phyloP scores from a whole-genome alignment of 805 yeast species.

The Pichia nakasei region DNA sequence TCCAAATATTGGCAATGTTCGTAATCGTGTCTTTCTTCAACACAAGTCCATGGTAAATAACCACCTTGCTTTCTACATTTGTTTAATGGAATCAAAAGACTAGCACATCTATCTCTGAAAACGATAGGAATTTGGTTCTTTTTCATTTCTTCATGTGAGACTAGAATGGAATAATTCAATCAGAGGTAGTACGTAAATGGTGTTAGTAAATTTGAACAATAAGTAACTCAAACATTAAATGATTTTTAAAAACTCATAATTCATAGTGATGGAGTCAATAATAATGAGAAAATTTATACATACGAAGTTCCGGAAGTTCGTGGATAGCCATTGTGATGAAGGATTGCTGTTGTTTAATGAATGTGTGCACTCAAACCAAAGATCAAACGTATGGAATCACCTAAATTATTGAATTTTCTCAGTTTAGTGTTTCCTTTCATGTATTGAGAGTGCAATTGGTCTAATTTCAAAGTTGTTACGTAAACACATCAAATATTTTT shows the following conservation, averaged over 20 bases:
- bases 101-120: conserved; percentile 80
- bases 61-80: conserved; percentile 50
- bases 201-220: background rate
- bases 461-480: too few species aligned
- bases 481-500: too few species aligned
- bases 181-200: too few species aligned
- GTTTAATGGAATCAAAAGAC: conserved; percentile 49
- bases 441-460: too few species aligned
- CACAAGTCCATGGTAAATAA: conserved; percentile 64
- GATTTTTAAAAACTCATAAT: too few species aligned
- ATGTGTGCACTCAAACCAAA: too few species aligned
- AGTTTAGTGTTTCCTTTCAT: too few species aligned
- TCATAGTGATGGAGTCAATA: too few species aligned
- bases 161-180: conserved; percentile 25
- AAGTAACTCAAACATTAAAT: too few species aligned
- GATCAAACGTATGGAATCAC: too few species aligned
- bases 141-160: conserved; percentile 79
- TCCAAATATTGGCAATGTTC: conserved; percentile 82
- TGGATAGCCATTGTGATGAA: conserved; percentile 22
- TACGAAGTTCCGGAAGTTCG: conserved; percentile 36
- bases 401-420: too few species aligned
- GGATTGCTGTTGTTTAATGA: background rate
- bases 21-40: conserved; percentile 70
- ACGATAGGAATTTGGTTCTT: conserved; percentile 66
- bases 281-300: conserved; percentile 14